phyloP scores from a whole-genome alignment of 768 basidiomycete species.

The Kwoniella europaea region DNA sequence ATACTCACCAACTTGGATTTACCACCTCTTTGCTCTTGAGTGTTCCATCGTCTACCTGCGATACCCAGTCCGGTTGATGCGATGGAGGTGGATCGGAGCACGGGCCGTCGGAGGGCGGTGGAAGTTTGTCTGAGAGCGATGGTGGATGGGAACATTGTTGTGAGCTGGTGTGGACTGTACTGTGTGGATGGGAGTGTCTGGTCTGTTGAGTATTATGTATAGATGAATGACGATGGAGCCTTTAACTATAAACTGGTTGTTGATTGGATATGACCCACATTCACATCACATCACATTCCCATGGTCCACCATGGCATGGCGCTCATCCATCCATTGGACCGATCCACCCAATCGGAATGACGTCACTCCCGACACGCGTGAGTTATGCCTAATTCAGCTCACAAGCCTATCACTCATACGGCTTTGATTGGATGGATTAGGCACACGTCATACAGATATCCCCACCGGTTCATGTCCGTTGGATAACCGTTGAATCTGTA shows the following conservation, averaged over 20 bases:
- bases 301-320: background rate
- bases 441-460: background rate
- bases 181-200: background rate
- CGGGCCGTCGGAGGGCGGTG: slow-evolving; percentile 27
- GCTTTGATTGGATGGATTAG: background rate
- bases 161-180: background rate
- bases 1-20: slow-evolving; percentile 56
- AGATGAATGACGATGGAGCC: background rate
- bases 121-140: slow-evolving; percentile 31
- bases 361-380: background rate
- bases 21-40: slow-evolving; percentile 40
- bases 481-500: too few relatives aligned
- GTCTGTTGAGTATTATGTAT: background rate
- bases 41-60: slow-evolving; percentile 39
- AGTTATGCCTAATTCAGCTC: background rate
- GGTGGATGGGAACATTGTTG: slow-evolving; percentile 35
- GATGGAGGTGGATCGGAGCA: slow-evolving; percentile 1
- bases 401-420: background rate
- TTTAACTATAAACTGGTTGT: slow-evolving; percentile 2
- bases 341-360: background rate
- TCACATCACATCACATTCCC: background rate
- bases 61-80: slow-evolving; percentile 26
- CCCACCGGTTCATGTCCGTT: slow-evolving; percentile 4
- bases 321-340: background rate
- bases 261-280: slow-evolving; percentile 10